Percentiles rank a stretch among this genome's conserved stretches.
Evolutionary conservation across 257 asterid species (phyloP).

Genomic region (Leptodermis oblonga): DNA sequence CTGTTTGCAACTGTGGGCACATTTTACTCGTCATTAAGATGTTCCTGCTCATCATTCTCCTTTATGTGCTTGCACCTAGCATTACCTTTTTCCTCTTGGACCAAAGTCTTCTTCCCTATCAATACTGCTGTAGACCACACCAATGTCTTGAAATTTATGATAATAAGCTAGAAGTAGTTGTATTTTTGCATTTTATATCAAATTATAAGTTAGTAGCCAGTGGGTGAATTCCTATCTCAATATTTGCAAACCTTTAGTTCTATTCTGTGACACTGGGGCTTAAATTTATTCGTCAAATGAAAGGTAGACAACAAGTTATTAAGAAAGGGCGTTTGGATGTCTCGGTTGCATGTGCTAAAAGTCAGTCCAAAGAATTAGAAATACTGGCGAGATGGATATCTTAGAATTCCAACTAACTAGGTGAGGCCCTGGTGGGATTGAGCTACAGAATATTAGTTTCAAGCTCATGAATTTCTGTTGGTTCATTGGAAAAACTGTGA

Average conservation of each 20-base stretch:
- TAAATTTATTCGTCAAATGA: not conserved
- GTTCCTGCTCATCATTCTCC: not conserved
- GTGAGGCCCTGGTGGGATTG: not conserved
- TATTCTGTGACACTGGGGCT: not conserved
- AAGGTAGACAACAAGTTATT: not conserved
- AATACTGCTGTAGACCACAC: not conserved
- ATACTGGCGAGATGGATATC: not conserved
- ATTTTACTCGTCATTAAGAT: not conserved
- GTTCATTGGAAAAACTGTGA: not conserved
- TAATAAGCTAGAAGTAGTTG: not conserved
- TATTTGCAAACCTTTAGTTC: not conserved
- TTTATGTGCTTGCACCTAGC: not conserved
- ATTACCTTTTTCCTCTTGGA: not conserved
- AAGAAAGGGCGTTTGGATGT: not conserved
- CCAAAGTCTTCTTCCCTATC: not conserved
- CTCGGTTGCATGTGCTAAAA: not conserved
- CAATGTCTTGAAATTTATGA: not conserved
- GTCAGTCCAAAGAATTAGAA: not conserved
- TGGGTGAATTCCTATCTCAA: not conserved
- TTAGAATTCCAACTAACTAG: not conserved
- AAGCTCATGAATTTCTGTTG: not conserved
- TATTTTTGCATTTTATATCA: not conserved
- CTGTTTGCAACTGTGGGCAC: not conserved
- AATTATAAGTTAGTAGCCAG: not conserved
- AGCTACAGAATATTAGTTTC: not conserved